Evolutionary conservation across 2,329 filamentous ascomycete genomes (phyloP).

Genomic region (Apiospora saccharicola): DNA sequence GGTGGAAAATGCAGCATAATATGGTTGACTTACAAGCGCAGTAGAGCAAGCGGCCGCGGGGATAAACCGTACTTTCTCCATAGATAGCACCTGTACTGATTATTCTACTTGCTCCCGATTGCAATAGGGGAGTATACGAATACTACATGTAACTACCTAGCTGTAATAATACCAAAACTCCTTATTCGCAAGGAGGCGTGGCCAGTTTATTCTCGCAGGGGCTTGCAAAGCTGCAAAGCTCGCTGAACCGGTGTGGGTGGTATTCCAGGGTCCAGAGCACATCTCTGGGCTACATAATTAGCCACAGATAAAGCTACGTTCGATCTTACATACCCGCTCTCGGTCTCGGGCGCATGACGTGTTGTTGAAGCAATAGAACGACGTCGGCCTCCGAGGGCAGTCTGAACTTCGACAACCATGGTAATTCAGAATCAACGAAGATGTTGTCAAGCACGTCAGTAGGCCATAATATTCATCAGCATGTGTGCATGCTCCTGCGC

Average conservation of each 20-base stretch:
- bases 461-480: constrained; percentile 13
- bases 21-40: not conserved
- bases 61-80: too few species aligned
- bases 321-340: not conserved
- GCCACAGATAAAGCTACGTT: constrained; percentile 15
- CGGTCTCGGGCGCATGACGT: not conserved
- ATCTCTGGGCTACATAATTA: not conserved
- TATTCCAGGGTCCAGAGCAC: constrained; percentile 16
- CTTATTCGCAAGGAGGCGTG: too few species aligned
- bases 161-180: too few species aligned
- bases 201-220: too few species aligned
- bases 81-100: too few species aligned
- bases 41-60: too few species aligned
- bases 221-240: not conserved
- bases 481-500: not conserved
- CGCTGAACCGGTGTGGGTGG: not conserved
- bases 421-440: not conserved
- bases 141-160: too few species aligned
- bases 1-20: not conserved
- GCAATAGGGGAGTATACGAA: too few species aligned
- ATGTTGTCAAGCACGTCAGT: not conserved
- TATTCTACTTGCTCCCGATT: too few species aligned
- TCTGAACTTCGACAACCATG: not conserved
- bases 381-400: not conserved
- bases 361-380: not conserved